phyloP scores from a whole-genome alignment of 768 basidiomycete species.

The Agaricus subrufescens region DNA sequence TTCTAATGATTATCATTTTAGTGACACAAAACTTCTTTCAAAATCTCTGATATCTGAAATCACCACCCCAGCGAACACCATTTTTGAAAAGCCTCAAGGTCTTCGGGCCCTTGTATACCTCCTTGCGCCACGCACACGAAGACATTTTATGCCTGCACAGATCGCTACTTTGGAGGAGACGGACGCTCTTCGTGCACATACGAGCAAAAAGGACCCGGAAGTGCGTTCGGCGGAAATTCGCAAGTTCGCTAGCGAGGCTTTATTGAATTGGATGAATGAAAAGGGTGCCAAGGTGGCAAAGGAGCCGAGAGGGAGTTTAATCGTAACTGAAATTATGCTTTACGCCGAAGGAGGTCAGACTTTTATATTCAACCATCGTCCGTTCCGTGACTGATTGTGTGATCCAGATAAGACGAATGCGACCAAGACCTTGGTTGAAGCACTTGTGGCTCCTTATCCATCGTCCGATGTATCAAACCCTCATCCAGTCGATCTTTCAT shows the following conservation, averaged over 20 bases:
- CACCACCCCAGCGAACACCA: slow-evolving; percentile 47
- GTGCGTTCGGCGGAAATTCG: slow-evolving; percentile 68
- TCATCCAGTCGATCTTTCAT: slow-evolving; percentile 78
- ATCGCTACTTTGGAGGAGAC: slow-evolving; percentile 70
- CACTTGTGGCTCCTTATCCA: slow-evolving; percentile 54
- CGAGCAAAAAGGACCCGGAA: slow-evolving; percentile 77
- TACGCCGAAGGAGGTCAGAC: slow-evolving; percentile 77
- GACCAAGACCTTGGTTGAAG: slow-evolving; percentile 52
- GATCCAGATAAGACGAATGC: slow-evolving; percentile 68
- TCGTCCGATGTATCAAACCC: slow-evolving; percentile 40
- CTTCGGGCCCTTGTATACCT: slow-evolving; percentile 81
- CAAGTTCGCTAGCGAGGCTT: slow-evolving; percentile 64
- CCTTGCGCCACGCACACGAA: slow-evolving; percentile 73
- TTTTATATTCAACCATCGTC: not conserved
- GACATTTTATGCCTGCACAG: slow-evolving; percentile 85
- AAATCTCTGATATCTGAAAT: slow-evolving; percentile 79
- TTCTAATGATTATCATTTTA: slow-evolving; percentile 20
- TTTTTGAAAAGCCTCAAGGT: slow-evolving; percentile 65
- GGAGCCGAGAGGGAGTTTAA: slow-evolving; percentile 77
- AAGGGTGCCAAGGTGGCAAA: slow-evolving; percentile 57
- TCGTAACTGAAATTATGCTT: slow-evolving; percentile 80
- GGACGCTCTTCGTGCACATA: slow-evolving; percentile 58
- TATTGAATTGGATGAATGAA: slow-evolving; percentile 67
- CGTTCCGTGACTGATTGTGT: not conserved
- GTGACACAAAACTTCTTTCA: slow-evolving; percentile 85